Conservation (phyloP, 2,329 filamentous ascomycete species). For the Penicillium freii region DNA sequence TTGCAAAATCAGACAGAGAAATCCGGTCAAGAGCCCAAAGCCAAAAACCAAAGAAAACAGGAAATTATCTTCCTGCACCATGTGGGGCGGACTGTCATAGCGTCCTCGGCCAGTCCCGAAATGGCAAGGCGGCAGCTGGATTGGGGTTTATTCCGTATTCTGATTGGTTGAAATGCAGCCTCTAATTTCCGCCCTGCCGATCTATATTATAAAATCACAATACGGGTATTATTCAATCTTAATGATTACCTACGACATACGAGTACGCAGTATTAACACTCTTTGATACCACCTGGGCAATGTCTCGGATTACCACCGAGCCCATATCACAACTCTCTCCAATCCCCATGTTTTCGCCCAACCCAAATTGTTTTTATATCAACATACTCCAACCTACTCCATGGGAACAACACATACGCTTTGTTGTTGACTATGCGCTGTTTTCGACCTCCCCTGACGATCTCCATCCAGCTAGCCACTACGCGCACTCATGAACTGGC, state of each 20-base stretch:
- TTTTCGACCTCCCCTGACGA: constrained; percentile 5
- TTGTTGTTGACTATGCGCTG: constrained; percentile 1
- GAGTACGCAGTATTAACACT: not conserved
- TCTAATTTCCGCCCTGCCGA: constrained; percentile 26
- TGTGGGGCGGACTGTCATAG: constrained; percentile 14
- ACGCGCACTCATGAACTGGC: not conserved
- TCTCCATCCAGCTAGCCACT: not conserved
- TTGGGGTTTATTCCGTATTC: accelerated
- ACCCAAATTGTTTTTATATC: not conserved
- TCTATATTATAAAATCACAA: constrained; percentile 11
- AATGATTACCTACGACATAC: not conserved
- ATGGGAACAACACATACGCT: not conserved
- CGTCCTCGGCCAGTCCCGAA: constrained; percentile 9
- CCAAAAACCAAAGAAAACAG: constrained; percentile 9
- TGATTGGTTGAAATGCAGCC: constrained; percentile 7
- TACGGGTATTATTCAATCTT: not conserved
- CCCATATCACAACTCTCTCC: not conserved
- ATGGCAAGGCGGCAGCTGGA: constrained; percentile 9
- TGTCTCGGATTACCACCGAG: not conserved
- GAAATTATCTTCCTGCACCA: constrained; percentile 14
- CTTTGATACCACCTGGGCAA: not conserved
- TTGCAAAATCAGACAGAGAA: not conserved
- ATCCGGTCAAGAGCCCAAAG: not conserved
- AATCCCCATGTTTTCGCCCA: not conserved
- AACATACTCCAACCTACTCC: not conserved